Conservation (phyloP, 352 stramenopile genomes). For the Pythium aristosporum region DNA sequence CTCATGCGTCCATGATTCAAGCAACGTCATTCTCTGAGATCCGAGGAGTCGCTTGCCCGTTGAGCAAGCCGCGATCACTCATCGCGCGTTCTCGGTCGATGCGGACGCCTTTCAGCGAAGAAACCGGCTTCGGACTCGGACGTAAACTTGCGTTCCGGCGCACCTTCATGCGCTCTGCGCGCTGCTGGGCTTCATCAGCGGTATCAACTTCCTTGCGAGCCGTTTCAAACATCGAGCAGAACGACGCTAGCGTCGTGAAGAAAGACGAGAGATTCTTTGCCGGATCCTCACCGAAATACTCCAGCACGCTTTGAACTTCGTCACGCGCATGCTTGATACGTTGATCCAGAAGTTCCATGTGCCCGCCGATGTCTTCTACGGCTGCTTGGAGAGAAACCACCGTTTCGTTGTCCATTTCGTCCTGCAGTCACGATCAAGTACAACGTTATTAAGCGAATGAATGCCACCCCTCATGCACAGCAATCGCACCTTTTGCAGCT, state of each 20-base stretch:
- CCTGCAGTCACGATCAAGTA: neutral
- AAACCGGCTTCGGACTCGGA: neutral
- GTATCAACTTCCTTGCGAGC: constrained; percentile 70
- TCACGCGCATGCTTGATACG: constrained; percentile 42
- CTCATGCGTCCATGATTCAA: neutral
- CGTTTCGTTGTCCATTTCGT: constrained; percentile 13
- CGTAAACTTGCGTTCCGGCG: constrained; percentile 33
- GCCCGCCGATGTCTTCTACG: constrained; percentile 37
- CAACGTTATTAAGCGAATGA: neutral
- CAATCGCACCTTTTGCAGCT: constrained; percentile 42
- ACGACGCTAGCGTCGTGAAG: constrained; percentile 81
- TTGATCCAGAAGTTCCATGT: constrained; percentile 44
- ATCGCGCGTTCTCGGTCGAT: constrained; percentile 15
- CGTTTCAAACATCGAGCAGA: constrained; percentile 72
- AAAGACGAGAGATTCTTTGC: constrained; percentile 70
- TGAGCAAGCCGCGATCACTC: constrained; percentile 17
- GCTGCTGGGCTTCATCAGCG: constrained; percentile 50
- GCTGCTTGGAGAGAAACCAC: constrained; percentile 38
- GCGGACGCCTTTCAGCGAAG: neutral
- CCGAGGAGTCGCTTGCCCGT: neutral
- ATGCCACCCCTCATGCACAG: neutral
- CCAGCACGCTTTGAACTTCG: constrained; percentile 71
- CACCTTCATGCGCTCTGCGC: constrained; percentile 63
- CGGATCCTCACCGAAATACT: constrained; percentile 87
- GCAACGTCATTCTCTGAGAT: constrained; percentile 2